Evolutionary conservation across 441 rosid species (phyloP).

Genomic region (Theobroma grandiflorum): DNA sequence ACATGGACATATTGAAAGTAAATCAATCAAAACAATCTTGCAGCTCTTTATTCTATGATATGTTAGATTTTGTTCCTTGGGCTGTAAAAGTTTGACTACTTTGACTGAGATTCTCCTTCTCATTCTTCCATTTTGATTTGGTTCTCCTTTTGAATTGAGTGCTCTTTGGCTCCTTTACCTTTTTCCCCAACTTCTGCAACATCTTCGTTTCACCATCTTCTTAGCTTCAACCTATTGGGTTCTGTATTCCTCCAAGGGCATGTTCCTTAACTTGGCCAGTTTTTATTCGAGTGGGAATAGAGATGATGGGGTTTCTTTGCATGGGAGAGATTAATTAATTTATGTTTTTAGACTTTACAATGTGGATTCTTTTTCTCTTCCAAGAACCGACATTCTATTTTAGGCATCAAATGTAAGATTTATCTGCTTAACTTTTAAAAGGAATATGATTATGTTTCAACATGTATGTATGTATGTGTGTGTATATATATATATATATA

Average conservation of each 20-base stretch:
- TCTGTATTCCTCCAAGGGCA: not conserved
- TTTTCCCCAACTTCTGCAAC: slow-evolving; percentile 24
- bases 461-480: too few species aligned
- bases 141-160: slow-evolving; percentile 32
- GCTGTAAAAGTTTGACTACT: slow-evolving; percentile 47
- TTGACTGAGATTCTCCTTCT: slow-evolving; percentile 44
- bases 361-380: slow-evolving; percentile 40
- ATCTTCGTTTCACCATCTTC: not conserved
- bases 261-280: not conserved
- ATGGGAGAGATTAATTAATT: slow-evolving; percentile 30
- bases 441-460: slow-evolving; percentile 15
- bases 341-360: slow-evolving; percentile 33
- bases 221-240: slow-evolving; percentile 14
- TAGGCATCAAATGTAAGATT: slow-evolving; percentile 33
- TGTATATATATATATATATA: not conserved
- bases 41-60: slow-evolving; percentile 38
- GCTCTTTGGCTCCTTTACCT: slow-evolving; percentile 27
- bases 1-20: slow-evolving; percentile 23
- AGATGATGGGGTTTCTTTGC: not conserved
- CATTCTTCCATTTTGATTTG: slow-evolving; percentile 51
- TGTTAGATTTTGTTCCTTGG: slow-evolving; percentile 39
- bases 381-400: slow-evolving; percentile 40
- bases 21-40: slow-evolving; percentile 22
- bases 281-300: slow-evolving; percentile 10
- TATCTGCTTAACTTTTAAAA: slow-evolving; percentile 4